Conservation (phyloP, 75 land plant genomes). For the Sequoia sempervirens region DNA sequence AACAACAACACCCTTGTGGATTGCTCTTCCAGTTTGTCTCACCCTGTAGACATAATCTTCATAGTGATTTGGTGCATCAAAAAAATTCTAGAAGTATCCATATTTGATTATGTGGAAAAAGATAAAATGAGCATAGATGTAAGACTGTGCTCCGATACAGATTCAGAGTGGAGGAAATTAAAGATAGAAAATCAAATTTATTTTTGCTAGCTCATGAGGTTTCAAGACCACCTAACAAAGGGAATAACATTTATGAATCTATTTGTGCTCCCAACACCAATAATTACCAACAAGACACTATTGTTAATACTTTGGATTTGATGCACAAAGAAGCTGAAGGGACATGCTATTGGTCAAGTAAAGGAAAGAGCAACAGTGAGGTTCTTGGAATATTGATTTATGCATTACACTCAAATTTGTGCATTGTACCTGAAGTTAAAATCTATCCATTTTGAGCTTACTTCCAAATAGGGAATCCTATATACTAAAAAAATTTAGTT, state of each 20-base stretch:
- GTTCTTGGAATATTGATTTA: constrained; percentile 38
- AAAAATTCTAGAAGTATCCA: not conserved
- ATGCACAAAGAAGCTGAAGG: constrained; percentile 10
- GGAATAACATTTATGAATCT: constrained; percentile 30
- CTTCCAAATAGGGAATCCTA: constrained; percentile 32
- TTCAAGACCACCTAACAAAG: not conserved
- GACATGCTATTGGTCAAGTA: constrained; percentile 45
- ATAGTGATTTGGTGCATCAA: too few species aligned
- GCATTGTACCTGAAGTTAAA: constrained; percentile 35
- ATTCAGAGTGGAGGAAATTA: not conserved
- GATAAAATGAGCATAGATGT: not conserved
- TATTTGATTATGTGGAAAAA: not conserved
- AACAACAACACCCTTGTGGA: too few species aligned
- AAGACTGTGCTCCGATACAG: not conserved
- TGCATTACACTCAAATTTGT: constrained; percentile 19
- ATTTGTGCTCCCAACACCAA: constrained; percentile 41
- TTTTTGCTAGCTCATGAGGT: constrained; percentile 15
- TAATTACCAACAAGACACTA: constrained; percentile 33
- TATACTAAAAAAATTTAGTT: constrained; percentile 33
- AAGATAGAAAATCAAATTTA: constrained; percentile 6
- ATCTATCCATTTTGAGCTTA: constrained; percentile 37
- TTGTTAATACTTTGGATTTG: constrained; percentile 28
- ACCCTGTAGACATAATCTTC: too few species aligned
- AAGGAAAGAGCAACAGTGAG: constrained; percentile 18
- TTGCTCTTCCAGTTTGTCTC: too few species aligned